Evolutionary conservation across 1,139 yeast species (phyloP).

Genomic region (Hyphopichia khmerensis): DNA sequence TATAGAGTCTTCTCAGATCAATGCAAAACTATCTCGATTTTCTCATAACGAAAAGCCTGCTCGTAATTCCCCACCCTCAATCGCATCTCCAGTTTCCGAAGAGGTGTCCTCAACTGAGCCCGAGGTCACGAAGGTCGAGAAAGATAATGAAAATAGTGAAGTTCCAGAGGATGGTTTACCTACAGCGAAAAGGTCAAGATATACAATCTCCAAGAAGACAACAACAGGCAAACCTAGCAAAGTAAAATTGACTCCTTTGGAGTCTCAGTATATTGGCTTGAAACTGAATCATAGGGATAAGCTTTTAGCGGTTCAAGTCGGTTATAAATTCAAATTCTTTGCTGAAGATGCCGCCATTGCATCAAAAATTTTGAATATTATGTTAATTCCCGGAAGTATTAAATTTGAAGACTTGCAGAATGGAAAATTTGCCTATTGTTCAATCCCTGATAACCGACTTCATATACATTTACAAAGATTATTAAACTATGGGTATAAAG

Average conservation of each 20-base stretch:
- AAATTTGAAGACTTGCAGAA: conserved; percentile 50
- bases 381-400: conserved; percentile 66
- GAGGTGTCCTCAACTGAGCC: not conserved
- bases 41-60: not conserved
- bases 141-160: not conserved
- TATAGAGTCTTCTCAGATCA: not conserved
- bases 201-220: not conserved
- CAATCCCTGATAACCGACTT: conserved; percentile 76
- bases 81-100: not conserved
- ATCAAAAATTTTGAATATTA: conserved; percentile 63
- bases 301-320: conserved; percentile 78
- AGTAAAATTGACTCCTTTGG: conserved; percentile 63
- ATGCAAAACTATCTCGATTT: not conserved
- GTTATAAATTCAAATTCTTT: conserved; percentile 84
- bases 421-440: conserved; percentile 74
- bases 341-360: conserved; percentile 81
- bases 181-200: not conserved
- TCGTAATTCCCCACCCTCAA: not conserved
- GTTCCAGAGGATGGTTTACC: not conserved
- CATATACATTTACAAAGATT: conserved; percentile 73
- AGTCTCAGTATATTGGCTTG: conserved; percentile 68
- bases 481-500: conserved; percentile 63
- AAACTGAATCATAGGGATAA: conserved; percentile 63
- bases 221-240: conserved; percentile 5
- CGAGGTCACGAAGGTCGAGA: not conserved